Evolutionary conservation across 1,139 yeast genomes (phyloP).

Genomic region (Zygosaccharomyces sapae): DNA sequence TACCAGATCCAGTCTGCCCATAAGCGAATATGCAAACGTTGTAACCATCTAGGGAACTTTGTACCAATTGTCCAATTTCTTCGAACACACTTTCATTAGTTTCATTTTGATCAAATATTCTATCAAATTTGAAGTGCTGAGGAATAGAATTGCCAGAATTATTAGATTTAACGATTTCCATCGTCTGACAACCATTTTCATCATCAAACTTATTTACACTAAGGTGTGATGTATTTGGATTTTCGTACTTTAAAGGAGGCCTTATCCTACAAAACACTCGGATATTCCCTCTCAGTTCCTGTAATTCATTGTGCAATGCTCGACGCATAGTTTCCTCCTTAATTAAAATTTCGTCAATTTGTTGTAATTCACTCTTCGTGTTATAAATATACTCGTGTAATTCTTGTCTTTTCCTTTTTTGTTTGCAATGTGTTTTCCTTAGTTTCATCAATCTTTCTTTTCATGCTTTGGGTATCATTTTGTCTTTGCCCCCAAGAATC

Average conservation of each 20-base stretch:
- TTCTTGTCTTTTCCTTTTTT: conserved; percentile 20
- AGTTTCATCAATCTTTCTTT: conserved; percentile 11
- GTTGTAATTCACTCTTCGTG: conserved; percentile 29
- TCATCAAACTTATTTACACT: conserved; percentile 49
- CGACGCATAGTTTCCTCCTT: conserved; percentile 57
- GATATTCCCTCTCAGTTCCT: conserved; percentile 87
- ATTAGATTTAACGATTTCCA: conserved; percentile 27
- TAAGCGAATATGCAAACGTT: conserved; percentile 94
- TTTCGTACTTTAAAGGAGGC: conserved; percentile 43
- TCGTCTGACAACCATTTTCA: conserved; percentile 41
- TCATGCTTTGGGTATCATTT: conserved; percentile 21
- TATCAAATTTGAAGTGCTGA: conserved; percentile 67
- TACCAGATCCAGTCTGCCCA: conserved; percentile 98
- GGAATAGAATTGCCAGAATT: conserved; percentile 25
- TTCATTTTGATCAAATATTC: conserved; percentile 56
- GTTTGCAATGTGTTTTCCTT: conserved; percentile 19
- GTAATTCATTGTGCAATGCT: conserved; percentile 67
- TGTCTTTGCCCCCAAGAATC: conserved; percentile 20
- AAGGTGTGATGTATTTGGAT: conserved; percentile 39
- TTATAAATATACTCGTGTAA: conserved; percentile 31
- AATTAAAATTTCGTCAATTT: conserved; percentile 37
- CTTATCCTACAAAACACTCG: conserved; percentile 85
- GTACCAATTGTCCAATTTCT: conserved; percentile 83
- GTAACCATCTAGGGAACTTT: conserved; percentile 84
- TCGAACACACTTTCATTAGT: conserved; percentile 66